Evolutionary conservation across 164 flowering plant species (phyloP).

Genomic region (Kingdonia uniflora): DNA sequence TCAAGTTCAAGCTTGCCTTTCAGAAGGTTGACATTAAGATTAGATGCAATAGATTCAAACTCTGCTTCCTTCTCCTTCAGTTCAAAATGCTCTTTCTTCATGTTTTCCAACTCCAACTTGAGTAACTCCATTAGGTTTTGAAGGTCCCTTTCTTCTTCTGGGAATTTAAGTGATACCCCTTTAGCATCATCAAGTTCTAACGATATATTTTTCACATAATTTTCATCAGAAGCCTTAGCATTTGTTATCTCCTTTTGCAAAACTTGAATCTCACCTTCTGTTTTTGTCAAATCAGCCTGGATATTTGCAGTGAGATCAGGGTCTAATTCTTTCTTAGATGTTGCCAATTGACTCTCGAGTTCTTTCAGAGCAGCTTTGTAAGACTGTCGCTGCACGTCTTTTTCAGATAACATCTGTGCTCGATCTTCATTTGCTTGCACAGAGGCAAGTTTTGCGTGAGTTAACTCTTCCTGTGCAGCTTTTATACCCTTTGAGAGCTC

Average conservation of each 20-base stretch:
- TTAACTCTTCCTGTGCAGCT: constrained; percentile 39
- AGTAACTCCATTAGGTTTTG: constrained; percentile 52
- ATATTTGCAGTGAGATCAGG: constrained; percentile 38
- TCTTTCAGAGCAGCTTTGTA: constrained; percentile 48
- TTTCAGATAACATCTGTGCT: constrained; percentile 42
- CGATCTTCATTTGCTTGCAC: constrained; percentile 54
- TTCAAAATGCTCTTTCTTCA: constrained; percentile 64
- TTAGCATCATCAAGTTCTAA: constrained; percentile 73
- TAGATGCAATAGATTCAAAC: constrained; percentile 63
- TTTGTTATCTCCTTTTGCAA: constrained; percentile 46
- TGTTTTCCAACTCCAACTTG: constrained; percentile 55
- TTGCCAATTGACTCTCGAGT: constrained; percentile 37
- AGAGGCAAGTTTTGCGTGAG: constrained; percentile 53
- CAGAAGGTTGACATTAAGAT: constrained; percentile 59
- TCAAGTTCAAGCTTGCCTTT: constrained; percentile 68
- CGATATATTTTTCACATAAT: constrained; percentile 47
- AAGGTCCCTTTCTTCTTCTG: constrained; percentile 63
- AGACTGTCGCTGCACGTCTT: constrained; percentile 40
- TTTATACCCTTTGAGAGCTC: constrained; percentile 66
- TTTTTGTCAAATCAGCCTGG: constrained; percentile 43
- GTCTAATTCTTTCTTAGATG: constrained; percentile 43
- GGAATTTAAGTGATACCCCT: constrained; percentile 55
- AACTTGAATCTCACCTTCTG: constrained; percentile 31
- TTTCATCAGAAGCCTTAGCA: constrained; percentile 55
- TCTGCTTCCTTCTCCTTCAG: constrained; percentile 72